Conservation (phyloP, 73 alveolate genomes). For the Stentor coeruleus region DNA sequence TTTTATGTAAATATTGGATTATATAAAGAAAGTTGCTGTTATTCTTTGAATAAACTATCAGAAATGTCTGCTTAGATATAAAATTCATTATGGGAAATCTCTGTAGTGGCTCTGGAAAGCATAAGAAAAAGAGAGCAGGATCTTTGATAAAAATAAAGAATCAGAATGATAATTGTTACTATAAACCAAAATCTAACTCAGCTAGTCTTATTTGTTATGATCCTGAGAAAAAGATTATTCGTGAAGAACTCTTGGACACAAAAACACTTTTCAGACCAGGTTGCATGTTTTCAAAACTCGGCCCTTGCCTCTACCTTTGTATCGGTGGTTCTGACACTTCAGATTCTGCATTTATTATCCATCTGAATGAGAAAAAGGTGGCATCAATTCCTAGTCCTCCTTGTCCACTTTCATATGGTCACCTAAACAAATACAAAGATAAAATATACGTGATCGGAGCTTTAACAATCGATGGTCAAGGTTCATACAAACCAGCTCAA, state of each 20-base stretch:
- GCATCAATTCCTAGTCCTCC: background rate
- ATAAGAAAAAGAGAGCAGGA: background rate
- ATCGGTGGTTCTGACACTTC: slow-evolving; percentile 3
- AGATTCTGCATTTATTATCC: background rate
- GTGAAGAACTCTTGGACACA: background rate
- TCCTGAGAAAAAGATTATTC: background rate
- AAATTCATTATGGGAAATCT: background rate
- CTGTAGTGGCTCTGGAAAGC: background rate
- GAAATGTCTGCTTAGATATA: no score
- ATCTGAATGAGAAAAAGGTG: background rate
- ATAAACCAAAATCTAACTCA: background rate
- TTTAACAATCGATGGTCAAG: background rate
- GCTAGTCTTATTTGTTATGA: background rate
- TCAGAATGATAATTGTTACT: background rate
- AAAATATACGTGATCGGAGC: slow-evolving; percentile 9
- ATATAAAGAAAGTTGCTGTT: no score
- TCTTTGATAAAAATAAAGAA: no score
- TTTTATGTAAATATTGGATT: no score
- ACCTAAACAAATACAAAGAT: background rate
- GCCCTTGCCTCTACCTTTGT: background rate
- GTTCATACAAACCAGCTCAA: background rate
- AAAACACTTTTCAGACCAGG: background rate
- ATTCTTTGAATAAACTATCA: no score
- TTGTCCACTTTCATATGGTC: background rate
- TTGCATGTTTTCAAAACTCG: background rate